Evolutionary conservation across 1,139 yeast genomes (phyloP).

Genomic region (Eremothecium coryli): DNA sequence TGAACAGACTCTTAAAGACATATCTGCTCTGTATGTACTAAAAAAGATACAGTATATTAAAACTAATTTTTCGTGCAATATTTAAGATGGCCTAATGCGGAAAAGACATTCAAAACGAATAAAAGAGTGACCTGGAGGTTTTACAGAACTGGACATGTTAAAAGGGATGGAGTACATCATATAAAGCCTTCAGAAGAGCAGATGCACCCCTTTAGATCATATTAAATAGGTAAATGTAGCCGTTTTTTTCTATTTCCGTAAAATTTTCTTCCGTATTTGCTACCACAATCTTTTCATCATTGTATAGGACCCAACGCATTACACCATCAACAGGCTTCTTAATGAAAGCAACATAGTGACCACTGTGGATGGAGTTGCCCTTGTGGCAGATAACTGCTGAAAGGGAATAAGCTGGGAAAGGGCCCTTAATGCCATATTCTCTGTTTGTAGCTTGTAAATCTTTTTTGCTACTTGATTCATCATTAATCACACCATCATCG

Average conservation of each 20-base stretch:
- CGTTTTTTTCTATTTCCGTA: constrained; percentile 53
- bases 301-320: constrained; percentile 72
- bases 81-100: no score
- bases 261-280: constrained; percentile 53
- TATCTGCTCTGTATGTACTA: no score
- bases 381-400: constrained; percentile 83
- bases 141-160: no score
- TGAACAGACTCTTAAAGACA: no score
- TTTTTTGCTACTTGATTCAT: constrained; percentile 10
- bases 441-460: constrained; percentile 19
- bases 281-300: constrained; percentile 85
- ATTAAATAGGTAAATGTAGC: constrained; percentile 43
- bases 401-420: constrained; percentile 37
- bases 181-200: no score
- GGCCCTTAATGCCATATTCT: constrained; percentile 24
- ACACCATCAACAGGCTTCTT: constrained; percentile 36
- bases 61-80: no score
- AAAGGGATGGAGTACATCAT: no score
- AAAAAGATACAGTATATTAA: no score
- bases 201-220: not conserved
- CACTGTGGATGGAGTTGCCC: constrained; percentile 90
- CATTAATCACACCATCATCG: constrained; percentile 41
- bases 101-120: no score
- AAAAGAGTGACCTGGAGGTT: no score
- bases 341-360: constrained; percentile 87